Base-by-base conservation (phyloP, 805 yeast genomes). In the Suhomyces prunicola region DNA sequence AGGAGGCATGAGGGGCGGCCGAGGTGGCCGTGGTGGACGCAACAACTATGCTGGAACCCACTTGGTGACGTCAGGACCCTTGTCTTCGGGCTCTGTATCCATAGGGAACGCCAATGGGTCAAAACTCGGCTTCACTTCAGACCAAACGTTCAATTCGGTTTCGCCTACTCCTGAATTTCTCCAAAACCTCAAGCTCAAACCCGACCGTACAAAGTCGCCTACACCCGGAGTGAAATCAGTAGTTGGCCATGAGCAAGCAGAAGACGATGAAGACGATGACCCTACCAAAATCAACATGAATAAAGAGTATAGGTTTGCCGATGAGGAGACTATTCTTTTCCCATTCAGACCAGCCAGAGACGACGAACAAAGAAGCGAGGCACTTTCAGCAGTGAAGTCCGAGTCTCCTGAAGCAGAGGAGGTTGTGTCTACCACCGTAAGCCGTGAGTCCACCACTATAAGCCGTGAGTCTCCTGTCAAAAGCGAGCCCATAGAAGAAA, bases 331-430 rank as follows among this genome's bases (percentile, higher is more conserved):
- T 0, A 78, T 73, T 17, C 66, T 86, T 31, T 86, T 87, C 72
- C 93, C 93, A 0, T 85, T 87, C 4, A 79, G 91, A 59, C 89
- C 93, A 1, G 75, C 75, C 8, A 77, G 90, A 67, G 70, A 73
- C 9, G 78, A 74, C 31, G 48, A 50, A 12, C 44, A 8, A 19
- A 33, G 6, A 23, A 23, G n/a, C 10, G 48, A 15, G 26, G 51
- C 42, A 13, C 19, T 39, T 19, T 15, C 48, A 27, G 17, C 23
- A 15, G 47, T 27, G 33, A 51, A 27, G 5, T 17, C 50, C 6
- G 47, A 29, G 45, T 35, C 54, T 17, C 52, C 55, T 6, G 52
- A 44, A 7, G 33, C 50, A 9, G 47, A n/a, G 6, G 27, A 19
- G 12, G n/a, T 8, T 7, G 39, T 23, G 56, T n/a, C 56, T 51